Conservation (phyloP, 1,284 basidiomycete genomes). For the Sanghuangporus sanghuang region DNA sequence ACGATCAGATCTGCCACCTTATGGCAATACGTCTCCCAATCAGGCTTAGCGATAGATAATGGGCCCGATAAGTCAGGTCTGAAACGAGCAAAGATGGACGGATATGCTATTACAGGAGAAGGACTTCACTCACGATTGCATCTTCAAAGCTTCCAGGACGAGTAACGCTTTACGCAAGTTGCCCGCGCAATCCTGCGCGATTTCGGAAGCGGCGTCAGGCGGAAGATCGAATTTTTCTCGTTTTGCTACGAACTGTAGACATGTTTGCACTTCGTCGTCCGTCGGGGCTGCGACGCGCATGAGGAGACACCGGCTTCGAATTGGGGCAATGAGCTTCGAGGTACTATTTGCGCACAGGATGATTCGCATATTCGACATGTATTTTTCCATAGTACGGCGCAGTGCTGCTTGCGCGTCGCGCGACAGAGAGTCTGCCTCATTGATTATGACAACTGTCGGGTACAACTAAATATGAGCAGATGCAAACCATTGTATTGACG, state of each 20-base stretch:
- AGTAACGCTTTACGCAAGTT: slow-evolving; percentile 95
- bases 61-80: slow-evolving; percentile 73
- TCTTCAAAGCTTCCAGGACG: slow-evolving; percentile 92
- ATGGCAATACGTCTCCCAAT: slow-evolving; percentile 98
- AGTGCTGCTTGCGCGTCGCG: slow-evolving; percentile 97
- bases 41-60: slow-evolving; percentile 86
- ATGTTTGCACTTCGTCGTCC: slow-evolving; percentile 77
- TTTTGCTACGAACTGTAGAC: slow-evolving; percentile 78
- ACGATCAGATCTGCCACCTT: slow-evolving; percentile 82
- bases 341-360: slow-evolving; percentile 99
- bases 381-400: slow-evolving; percentile 98
- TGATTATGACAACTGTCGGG: slow-evolving; percentile 91
- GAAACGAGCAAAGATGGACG: background rate
- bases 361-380: slow-evolving; percentile 96
- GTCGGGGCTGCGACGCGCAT: slow-evolving; percentile 90
- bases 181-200: slow-evolving; percentile 79
- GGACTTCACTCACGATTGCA: slow-evolving; percentile 69
- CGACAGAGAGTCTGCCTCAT: slow-evolving; percentile 93
- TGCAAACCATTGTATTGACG: slow-evolving; percentile 14
- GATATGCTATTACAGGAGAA: background rate
- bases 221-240: slow-evolving; percentile 82
- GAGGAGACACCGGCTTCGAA: slow-evolving; percentile 91
- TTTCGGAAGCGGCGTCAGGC: slow-evolving; percentile 64
- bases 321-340: slow-evolving; percentile 94
- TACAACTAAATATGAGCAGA: background rate